Base-by-base conservation (phyloP, 208 protist species). In the Leishmania major region DNA sequence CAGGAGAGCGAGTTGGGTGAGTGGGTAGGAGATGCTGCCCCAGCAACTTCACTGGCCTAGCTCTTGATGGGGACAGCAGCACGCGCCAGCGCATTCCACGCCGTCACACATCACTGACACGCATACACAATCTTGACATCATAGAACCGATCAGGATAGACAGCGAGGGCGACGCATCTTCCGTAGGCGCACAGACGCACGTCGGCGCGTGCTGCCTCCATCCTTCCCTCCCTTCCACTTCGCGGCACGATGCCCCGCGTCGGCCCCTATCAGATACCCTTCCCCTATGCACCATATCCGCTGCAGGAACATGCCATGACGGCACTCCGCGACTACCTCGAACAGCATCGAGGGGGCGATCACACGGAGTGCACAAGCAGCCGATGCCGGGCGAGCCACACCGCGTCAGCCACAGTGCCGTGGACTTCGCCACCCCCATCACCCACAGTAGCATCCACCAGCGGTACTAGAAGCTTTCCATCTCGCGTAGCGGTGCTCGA, bases 401-500 rank as follows among this genome's bases (percentile, higher is more conserved):
- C 53, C 74, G 74, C 55, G 40, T 2, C 74, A 43, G 37, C 37
- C 53, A 37, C 74, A 4, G 74, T 37, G 74, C 2, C 19, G 74
- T n/a, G 55, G 22, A 15, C 73, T 3, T 77, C 53, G 43, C 45
- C 71, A 15, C n/a, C 47, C 19, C 69, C 69, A 31, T 77, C 73
- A n/a, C 13, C 47, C 25, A 25, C 43, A 47, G 47, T 28, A 75
- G 17, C 47, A 57, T 40, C 73, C 28, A 22, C 25, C 72, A 60
- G 45, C 25, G 72, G 51, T 17, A 28, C 49, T 2, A 22, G 17
- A 55, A 15, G 49, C n/a, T 1, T 7, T 22, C n/a, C 11, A 59
- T 7, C 72, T 10, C 22, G 72, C 10, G 72, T 99, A 13, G 97
- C 95, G 22, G 96, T 99, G 40, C 92, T 99, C 43, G 98, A 99